Evolutionary conservation across 139 green algal genomes (phyloP).

Genomic region (Yamagishiella unicocca): DNA sequence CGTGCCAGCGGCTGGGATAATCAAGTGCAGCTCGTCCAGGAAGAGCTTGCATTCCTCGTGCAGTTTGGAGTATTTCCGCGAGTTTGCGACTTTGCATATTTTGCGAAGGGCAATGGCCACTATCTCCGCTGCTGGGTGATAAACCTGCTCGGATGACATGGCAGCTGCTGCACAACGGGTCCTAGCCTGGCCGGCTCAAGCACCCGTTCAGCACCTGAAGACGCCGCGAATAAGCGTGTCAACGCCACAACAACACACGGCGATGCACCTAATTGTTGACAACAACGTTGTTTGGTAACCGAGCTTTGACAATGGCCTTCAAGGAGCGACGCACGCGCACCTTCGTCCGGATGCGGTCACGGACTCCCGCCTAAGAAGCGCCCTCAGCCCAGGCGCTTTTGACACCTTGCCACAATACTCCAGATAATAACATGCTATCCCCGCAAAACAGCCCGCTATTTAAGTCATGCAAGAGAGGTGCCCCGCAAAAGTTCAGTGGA

Average conservation of each 20-base stretch:
- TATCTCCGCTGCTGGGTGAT: slow-evolving; percentile 68
- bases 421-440: background rate
- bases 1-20: slow-evolving; percentile 44
- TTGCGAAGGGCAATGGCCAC: slow-evolving; percentile 65
- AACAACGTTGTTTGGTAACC: background rate
- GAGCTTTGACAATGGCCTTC: background rate
- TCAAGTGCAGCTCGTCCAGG: slow-evolving; percentile 58
- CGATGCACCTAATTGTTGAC: background rate
- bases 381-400: background rate
- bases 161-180: background rate
- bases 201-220: background rate
- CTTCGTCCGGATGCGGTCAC: background rate
- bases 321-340: background rate
- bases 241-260: background rate
- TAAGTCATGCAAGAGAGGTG: too few species aligned
- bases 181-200: background rate
- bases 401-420: background rate
- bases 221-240: background rate
- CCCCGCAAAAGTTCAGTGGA: too few species aligned
- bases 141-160: slow-evolving; percentile 28
- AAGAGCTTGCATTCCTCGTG: slow-evolving; percentile 56
- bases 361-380: background rate
- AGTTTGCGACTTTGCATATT: slow-evolving; percentile 61
- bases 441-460: too few species aligned
- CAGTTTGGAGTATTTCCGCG: slow-evolving; percentile 56